phyloP scores from a whole-genome alignment of 192 early-diverging fungal genomes.

The Jimgerdemannia lactiflua region DNA sequence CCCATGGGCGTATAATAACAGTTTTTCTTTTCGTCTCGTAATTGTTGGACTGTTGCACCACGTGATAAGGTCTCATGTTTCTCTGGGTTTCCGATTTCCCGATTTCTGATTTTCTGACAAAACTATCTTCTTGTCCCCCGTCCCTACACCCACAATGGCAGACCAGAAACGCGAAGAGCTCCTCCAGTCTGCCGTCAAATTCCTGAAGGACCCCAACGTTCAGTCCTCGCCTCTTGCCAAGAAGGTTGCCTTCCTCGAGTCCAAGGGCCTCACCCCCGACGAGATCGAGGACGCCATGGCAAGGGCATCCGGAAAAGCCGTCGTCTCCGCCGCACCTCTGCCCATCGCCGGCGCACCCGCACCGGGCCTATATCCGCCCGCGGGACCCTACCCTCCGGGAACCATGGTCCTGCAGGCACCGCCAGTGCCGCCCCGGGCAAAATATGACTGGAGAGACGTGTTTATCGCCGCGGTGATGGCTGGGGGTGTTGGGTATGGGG shows the following conservation, averaged over 20 bases:
- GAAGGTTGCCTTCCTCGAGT: slow-evolving; percentile 92
- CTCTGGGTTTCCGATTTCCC: too few species aligned
- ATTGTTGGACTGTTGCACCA: too few species aligned
- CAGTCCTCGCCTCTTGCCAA: slow-evolving; percentile 85
- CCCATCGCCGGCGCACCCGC: slow-evolving; percentile 4
- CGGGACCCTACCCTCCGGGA: slow-evolving; percentile 9
- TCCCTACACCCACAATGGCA: slow-evolving; percentile 19
- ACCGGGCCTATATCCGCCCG: neutral
- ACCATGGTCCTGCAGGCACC: slow-evolving; percentile 38
- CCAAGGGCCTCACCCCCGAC: slow-evolving; percentile 86
- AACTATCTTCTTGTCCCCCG: too few species aligned
- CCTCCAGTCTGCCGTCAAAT: slow-evolving; percentile 83
- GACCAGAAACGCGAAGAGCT: slow-evolving; percentile 63
- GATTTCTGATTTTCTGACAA: too few species aligned
- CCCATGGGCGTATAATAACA: too few species aligned
- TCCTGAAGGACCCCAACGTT: slow-evolving; percentile 92
- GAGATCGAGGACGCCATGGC: slow-evolving; percentile 91
- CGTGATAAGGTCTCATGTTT: too few species aligned
- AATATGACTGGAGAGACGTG: slow-evolving; percentile 93
- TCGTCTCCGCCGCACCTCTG: slow-evolving; percentile 13
- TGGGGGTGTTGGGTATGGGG: slow-evolving; percentile 88
- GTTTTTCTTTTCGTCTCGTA: too few species aligned
- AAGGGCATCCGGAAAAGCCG: slow-evolving; percentile 50
- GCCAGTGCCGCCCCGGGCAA: slow-evolving; percentile 50
- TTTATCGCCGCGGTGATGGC: slow-evolving; percentile 85